Evolutionary conservation across 2,329 filamentous ascomycete genomes (phyloP).

Genomic region (Aulographum hederae): DNA sequence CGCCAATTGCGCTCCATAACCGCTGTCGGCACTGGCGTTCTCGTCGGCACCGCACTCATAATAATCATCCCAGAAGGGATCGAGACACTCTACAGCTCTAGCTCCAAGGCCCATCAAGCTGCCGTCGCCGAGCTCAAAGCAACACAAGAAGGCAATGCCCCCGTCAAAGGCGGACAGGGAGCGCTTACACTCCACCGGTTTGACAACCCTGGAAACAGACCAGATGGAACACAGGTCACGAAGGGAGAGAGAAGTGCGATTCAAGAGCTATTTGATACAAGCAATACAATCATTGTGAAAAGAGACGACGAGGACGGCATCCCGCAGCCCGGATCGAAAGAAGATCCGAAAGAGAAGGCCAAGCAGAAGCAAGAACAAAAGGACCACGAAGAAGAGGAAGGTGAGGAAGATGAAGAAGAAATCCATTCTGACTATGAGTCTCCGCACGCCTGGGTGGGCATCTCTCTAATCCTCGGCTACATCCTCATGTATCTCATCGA

Average conservation of each 20-base stretch:
- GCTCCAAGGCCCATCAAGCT: slow-evolving; percentile 6
- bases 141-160: not conserved
- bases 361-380: not conserved
- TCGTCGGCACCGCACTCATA: slow-evolving; percentile 88
- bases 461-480: slow-evolving; percentile 76
- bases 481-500: slow-evolving; percentile 96
- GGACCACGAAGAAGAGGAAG: not conserved
- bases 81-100: slow-evolving; percentile 60
- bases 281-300: not conserved
- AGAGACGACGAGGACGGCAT: not conserved
- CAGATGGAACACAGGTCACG: not conserved
- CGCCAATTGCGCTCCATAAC: slow-evolving; percentile 80
- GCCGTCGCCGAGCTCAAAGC: not conserved
- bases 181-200: not conserved
- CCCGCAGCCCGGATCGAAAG: not conserved
- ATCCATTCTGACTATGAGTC: slow-evolving; percentile 12
- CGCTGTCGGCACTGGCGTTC: slow-evolving; percentile 78
- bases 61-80: slow-evolving; percentile 96
- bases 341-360: not conserved
- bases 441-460: slow-evolving; percentile 62
- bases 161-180: not conserved
- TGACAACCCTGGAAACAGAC: not conserved
- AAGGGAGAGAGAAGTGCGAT: not conserved
- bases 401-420: not conserved
- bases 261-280: not conserved